These are phyloP conservation scores for Xylaria castorea DNA, from an alignment of 495 filamentous ascomycete genomes.

Conservation along the genomic window DNA sequence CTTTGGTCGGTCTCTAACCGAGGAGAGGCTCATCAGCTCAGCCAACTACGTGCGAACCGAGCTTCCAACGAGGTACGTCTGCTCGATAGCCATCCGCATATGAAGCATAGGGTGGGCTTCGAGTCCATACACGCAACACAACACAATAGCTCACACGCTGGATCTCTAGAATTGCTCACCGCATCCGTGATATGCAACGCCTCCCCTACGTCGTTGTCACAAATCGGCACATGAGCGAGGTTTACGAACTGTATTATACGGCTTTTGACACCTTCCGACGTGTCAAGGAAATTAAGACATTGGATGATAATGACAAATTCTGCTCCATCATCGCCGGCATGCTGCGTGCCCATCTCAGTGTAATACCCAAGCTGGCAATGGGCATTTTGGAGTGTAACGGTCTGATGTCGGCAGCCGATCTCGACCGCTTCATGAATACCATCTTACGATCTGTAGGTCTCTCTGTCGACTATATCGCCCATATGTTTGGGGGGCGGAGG, in stretches of 20 bases:
- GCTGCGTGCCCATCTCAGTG: conserved; percentile 85
- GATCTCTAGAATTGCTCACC: conserved; percentile 75
- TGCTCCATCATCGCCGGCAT: conserved; percentile 81
- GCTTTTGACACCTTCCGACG: conserved; percentile 91
- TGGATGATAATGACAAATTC: conserved; percentile 90
- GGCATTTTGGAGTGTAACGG: conserved; percentile 88
- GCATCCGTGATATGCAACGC: conserved; percentile 96
- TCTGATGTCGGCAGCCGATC: conserved; percentile 75
- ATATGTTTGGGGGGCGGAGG: not conserved
- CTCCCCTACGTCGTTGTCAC: conserved; percentile 94
- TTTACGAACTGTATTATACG: conserved; percentile 95
- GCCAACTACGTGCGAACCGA: conserved; percentile 98
- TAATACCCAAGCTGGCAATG: conserved; percentile 93
- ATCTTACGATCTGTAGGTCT: conserved; percentile 80
- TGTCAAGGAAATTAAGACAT: conserved; percentile 78
- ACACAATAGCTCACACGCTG: conserved; percentile 2
- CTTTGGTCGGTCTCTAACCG: conserved; percentile 87
- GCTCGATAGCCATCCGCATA: not conserved
- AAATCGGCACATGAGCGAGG: conserved; percentile 91
- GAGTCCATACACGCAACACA: not conserved
- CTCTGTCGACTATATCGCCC: not conserved
- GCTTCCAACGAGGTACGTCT: conserved; percentile 78
- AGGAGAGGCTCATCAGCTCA: conserved; percentile 85
- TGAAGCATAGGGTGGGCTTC: not conserved
- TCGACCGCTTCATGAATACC: conserved; percentile 96